phyloP scores from a whole-genome alignment of 2,329 filamentous ascomycete genomes.

The Scedosporium apiospermum region DNA sequence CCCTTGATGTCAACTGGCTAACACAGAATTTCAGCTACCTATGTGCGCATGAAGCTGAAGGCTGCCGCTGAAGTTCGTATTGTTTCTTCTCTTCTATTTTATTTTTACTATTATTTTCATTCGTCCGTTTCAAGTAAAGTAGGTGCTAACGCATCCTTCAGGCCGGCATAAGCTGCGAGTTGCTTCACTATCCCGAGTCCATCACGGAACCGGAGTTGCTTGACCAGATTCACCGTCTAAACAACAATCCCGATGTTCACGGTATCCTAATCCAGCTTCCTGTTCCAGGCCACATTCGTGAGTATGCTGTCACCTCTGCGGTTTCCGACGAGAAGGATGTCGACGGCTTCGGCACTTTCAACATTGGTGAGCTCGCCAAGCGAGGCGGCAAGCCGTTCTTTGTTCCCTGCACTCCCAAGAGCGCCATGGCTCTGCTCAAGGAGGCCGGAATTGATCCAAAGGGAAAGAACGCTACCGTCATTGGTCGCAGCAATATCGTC shows the following conservation, averaged over 20 bases:
- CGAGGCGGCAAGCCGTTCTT: slow-evolving; percentile 83
- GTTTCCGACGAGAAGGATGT: slow-evolving; percentile 95
- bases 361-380: slow-evolving; percentile 96
- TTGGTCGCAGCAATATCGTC: slow-evolving; percentile 94
- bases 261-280: slow-evolving; percentile 93
- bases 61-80: slow-evolving; percentile 73
- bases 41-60: slow-evolving; percentile 99
- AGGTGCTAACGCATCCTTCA: slow-evolving; percentile 21
- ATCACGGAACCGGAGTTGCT: slow-evolving; percentile 81
- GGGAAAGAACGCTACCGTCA: slow-evolving; percentile 89
- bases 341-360: slow-evolving; percentile 87
- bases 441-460: slow-evolving; percentile 73
- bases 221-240: slow-evolving; percentile 69
- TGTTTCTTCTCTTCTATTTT: not conserved
- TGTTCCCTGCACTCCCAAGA: slow-evolving; percentile 91
- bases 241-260: slow-evolving; percentile 78
- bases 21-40: slow-evolving; percentile 57
- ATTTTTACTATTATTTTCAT: not conserved
- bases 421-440: slow-evolving; percentile 85
- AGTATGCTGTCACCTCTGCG: slow-evolving; percentile 81
- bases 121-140: not conserved
- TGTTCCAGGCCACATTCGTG: slow-evolving; percentile 78
- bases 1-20: slow-evolving; percentile 8
- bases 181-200: slow-evolving; percentile 73
- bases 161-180: slow-evolving; percentile 83